Base-by-base conservation (phyloP, 306 rosid species). In the Acacia acuminata region DNA sequence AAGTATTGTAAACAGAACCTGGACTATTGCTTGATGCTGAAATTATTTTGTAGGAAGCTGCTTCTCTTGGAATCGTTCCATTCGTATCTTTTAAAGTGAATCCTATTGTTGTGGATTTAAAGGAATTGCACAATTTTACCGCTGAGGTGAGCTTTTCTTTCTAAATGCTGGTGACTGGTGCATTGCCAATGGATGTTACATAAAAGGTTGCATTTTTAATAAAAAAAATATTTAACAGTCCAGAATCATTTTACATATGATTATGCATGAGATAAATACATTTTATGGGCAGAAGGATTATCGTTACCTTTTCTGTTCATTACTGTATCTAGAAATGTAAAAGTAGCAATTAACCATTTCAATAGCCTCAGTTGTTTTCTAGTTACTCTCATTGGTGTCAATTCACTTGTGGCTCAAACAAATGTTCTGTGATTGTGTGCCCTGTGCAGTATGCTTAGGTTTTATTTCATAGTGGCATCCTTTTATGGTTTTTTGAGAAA, bases 11-110 rank as follows among this genome's bases (percentile, higher is more conserved):
- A 75, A 73, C 78, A 75, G 77, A 71, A 67, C 76, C 44, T 71
- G 61, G 69, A 80, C 75, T 77, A 82, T 75, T 58, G 30, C 75
- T 64, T 87, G 48, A 79, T 79, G 36, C 81, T 56, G 51, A 72
- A 77, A 74, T 82, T 40, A 77, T 84, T 82, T 45, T 83, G 84
- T 76, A 96, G 99, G 98, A 94, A 91, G 94, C 96, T 91, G 94
- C 98, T 77, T 96, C 98, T 55, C 90, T 86, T 85, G 99, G 96
- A 79, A 86, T 91, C 84, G 88, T 92, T 88, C 93, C 97, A 64
- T 91, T 82, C 50, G 89, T 89, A 66, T 94, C 97, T 78, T 88
- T 92, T 68, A 96, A 94, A 87, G 86, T 77, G 82, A 91, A 73
- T 89, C 96, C 97, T 11, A 71, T 93, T 79, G 82, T 96, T 82